Evolutionary conservation across 768 basidiomycete species (phyloP).

Genomic region (Leucosporidium creatinivorum): DNA sequence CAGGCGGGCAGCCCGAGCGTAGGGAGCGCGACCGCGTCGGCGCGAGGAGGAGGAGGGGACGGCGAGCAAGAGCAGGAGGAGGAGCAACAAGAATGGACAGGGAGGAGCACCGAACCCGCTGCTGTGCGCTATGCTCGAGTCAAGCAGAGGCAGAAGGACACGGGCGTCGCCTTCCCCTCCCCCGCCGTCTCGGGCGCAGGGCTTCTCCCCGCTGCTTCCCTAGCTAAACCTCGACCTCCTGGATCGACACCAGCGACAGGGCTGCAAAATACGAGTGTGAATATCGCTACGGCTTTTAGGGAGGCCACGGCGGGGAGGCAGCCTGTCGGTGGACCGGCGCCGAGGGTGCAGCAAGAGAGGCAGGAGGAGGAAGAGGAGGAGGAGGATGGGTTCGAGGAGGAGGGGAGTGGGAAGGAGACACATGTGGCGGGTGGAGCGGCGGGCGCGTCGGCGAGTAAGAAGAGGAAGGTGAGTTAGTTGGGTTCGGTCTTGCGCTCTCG

Average conservation of each 20-base stretch:
- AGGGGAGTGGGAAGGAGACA: not conserved
- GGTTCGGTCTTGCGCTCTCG: no score
- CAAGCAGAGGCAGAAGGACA: conserved; percentile 7
- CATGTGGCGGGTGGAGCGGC: not conserved
- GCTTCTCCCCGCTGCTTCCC: not conserved
- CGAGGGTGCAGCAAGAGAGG: not conserved
- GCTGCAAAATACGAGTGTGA: conserved; percentile 60
- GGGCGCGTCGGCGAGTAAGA: conserved; percentile 14
- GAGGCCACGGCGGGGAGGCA: conserved; percentile 47
- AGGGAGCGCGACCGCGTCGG: not conserved
- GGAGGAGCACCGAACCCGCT: conserved; percentile 6
- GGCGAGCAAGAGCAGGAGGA: not conserved
- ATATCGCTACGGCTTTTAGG: conserved; percentile 71
- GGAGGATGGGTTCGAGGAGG: not conserved
- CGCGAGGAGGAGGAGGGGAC: not conserved
- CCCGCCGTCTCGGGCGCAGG: not conserved
- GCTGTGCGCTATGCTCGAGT: conserved; percentile 13
- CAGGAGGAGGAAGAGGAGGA: not conserved
- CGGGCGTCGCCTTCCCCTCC: conserved; percentile 1
- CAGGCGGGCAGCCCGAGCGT: no score
- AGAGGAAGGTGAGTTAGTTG: conserved; percentile 25
- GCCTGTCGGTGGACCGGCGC: no score
- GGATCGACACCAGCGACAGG: not conserved
- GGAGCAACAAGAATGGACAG: not conserved
- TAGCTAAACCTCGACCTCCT: not conserved